phyloP scores from a whole-genome alignment of 768 basidiomycete species.

The Rhodotorula taiwanensis region DNA sequence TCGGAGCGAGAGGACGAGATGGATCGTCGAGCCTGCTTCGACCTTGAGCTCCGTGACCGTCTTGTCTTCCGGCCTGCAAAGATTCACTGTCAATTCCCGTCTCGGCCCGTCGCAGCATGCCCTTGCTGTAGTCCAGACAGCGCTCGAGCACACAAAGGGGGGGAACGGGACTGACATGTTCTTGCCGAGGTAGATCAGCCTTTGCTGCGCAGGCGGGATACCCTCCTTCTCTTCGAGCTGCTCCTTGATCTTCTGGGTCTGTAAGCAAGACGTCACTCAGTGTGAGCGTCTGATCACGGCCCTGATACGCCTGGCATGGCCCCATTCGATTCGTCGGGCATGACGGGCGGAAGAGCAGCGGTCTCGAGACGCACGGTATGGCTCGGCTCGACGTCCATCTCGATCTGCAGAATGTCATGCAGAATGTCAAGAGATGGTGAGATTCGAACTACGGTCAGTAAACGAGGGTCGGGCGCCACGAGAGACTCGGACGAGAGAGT shows the following conservation, averaged over 20 bases:
- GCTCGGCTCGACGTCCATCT: conserved; percentile 17
- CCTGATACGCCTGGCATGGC: too few relatives aligned
- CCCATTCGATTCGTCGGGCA: background rate
- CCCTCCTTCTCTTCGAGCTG: conserved; percentile 97
- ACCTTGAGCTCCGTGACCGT: conserved; percentile 77
- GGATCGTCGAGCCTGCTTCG: conserved; percentile 74
- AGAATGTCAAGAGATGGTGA: background rate
- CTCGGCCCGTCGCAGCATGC: too few relatives aligned
- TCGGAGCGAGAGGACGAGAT: conserved; percentile 89
- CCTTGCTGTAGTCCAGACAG: too few relatives aligned
- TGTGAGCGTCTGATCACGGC: background rate
- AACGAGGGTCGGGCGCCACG: background rate
- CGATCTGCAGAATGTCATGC: conserved; percentile 1
- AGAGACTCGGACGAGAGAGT: background rate
- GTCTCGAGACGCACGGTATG: conserved; percentile 16
- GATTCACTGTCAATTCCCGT: too few relatives aligned
- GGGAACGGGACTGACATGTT: conserved; percentile 61
- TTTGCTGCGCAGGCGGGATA: conserved; percentile 91
- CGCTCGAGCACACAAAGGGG: too few relatives aligned
- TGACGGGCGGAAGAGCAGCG: background rate
- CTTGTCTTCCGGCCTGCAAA: conserved; percentile 78
- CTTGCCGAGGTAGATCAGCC: conserved; percentile 83
- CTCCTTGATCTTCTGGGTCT: conserved; percentile 94
- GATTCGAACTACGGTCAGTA: too few relatives aligned
- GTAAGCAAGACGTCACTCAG: background rate